These are phyloP conservation scores for Carnegiea gigantea DNA, from an alignment of 179 eudicot species.

Conservation along the genomic window DNA sequence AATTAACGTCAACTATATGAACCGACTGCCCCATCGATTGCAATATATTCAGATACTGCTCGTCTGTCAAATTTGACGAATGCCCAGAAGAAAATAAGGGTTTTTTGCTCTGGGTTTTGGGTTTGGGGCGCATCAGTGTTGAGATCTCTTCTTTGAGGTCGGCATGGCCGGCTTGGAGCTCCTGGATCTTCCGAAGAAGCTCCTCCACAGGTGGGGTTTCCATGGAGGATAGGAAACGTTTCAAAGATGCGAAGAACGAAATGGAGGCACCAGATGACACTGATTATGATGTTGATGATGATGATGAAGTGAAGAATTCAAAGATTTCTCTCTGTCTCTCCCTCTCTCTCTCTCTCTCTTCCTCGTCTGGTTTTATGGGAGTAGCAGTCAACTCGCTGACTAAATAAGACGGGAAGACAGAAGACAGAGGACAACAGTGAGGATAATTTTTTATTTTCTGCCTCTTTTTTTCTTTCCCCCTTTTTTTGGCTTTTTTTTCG, in stretches of 20 bases:
- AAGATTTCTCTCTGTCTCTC: neutral
- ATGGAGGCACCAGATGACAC: too few relatives aligned
- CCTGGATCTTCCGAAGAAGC: constrained; percentile 76
- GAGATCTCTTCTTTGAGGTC: constrained; percentile 74
- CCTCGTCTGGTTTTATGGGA: neutral
- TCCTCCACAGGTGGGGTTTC: constrained; percentile 51
- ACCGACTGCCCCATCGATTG: constrained; percentile 93
- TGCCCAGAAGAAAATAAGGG: constrained; percentile 73
- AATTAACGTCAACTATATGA: constrained; percentile 61
- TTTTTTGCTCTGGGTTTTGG: constrained; percentile 26
- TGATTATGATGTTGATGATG: too few relatives aligned
- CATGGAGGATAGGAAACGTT: constrained; percentile 12
- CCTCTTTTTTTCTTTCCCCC: too few relatives aligned
- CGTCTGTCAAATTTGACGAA: constrained; percentile 46
- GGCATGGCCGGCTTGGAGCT: constrained; percentile 83
- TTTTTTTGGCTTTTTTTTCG: too few relatives aligned
- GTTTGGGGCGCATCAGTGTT: constrained; percentile 37
- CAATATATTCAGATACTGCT: constrained; percentile 76
- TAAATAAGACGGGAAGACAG: too few relatives aligned
- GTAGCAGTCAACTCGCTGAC: neutral
- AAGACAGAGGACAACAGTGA: too few relatives aligned
- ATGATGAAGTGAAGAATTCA: too few relatives aligned
- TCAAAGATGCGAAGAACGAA: neutral
- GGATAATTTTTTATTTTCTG: neutral
- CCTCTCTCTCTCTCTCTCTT: neutral